Base-by-base conservation (phyloP, 495 filamentous ascomycete species). In the Trichoderma virens region DNA sequence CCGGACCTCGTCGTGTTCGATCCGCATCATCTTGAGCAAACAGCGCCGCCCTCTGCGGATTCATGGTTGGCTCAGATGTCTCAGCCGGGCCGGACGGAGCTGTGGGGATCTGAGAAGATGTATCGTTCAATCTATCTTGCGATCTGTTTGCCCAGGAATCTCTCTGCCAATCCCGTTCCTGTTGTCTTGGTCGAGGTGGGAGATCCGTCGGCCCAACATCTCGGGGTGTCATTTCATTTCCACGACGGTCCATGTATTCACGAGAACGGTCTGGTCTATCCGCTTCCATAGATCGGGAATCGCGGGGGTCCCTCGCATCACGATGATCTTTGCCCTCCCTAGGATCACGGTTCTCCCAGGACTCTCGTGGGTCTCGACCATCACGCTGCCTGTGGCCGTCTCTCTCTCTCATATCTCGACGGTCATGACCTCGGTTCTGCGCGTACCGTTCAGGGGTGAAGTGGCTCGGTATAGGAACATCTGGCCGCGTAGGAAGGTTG, bases 401-500 rank as follows among this genome's bases (percentile, higher is more conserved):
- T 59, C 73, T 68, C 16, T 75, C 73, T 6, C 73, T 68, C 35
- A 65, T 30, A 28, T 79, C 75, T 20, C 73, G 66, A 59, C 70
- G 62, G 61, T 74, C 66, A 64, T 74, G 66, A 54, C 67, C 31
- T 68, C 75, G 61, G 25, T 68, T 70, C 11, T 72, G 74, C 9
- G 70, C 70, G 65, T 75, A 78, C 30, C 75, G 74, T 31, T 76
- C 75, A 32, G 73, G 70, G 18, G 69, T 69, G 60, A 75, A 72
- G 30, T 71, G 72, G 7, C 67, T 71, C 5, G 77, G 73, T 25
- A 78, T 70, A 0, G 79, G 72, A 25, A 79, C 72, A 65, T 80
- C 75, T 6, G 79, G 79, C 62, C 79, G 72, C 60, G 66, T 78
- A 30, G 79, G 79, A 1, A 81, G 68, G n/a, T 72, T 73, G 38